Percentiles rank a stretch among this genome's conserved stretches.
phyloP scores from a whole-genome alignment of 179 eudicot species.

The Spinacia oleracea region DNA sequence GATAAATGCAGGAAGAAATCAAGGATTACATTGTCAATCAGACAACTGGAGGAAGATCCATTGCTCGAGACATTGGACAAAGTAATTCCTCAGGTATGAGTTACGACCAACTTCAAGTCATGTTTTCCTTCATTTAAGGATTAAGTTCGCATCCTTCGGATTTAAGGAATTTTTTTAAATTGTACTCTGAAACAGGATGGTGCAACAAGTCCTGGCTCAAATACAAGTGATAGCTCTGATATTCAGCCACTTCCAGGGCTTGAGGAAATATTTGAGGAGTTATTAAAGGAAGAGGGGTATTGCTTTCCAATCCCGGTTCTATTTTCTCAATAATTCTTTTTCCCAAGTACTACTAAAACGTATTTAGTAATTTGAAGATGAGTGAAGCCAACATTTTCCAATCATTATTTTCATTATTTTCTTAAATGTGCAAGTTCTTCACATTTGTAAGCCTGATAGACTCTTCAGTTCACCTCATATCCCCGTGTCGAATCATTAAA shows the following conservation, averaged over 20 bases:
- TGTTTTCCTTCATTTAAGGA: background rate
- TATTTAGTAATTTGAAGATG: conserved; percentile 1
- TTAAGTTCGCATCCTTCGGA: conserved; percentile 1
- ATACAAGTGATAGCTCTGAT: conserved; percentile 32
- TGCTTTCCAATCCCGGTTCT: conserved; percentile 4
- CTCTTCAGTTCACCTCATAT: background rate
- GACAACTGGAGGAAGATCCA: conserved; percentile 95
- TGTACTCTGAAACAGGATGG: conserved; percentile 47
- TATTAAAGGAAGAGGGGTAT: conserved; percentile 83
- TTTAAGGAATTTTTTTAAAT: background rate
- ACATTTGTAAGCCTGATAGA: background rate
- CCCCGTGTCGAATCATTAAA: background rate
- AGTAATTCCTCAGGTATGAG: conserved; percentile 89
- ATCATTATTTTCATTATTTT: background rate
- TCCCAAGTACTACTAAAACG: too few relatives aligned
- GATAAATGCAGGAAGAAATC: conserved; percentile 56
- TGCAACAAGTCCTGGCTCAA: conserved; percentile 39
- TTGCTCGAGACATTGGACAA: conserved; percentile 89
- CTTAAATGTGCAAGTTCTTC: background rate
- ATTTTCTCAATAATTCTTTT: background rate
- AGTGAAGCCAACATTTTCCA: background rate
- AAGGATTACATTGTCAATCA: conserved; percentile 79
- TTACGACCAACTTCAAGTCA: conserved; percentile 29
- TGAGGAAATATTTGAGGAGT: conserved; percentile 65
- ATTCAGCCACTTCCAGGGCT: conserved; percentile 94